Base-by-base conservation (phyloP, 331 rosid genomes). In the Telfairia occidentalis region DNA sequence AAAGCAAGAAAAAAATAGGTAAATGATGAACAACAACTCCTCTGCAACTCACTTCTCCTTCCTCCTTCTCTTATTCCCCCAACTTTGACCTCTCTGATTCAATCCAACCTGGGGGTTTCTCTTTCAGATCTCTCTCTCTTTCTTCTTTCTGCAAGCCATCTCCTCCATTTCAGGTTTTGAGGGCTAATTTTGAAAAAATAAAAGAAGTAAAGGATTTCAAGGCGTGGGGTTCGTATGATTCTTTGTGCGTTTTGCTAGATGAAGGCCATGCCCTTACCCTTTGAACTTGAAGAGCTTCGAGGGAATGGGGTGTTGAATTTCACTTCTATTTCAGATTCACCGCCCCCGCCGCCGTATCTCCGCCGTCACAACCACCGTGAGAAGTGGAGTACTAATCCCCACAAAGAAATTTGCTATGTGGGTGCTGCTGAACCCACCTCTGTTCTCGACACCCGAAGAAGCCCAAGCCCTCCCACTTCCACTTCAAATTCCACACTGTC, bases 201-300 rank as follows among this genome's bases (percentile, higher is more conserved):
- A n/a, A n/a, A n/a, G 5, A 90, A 18, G 88, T 89, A 89, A 87
- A 82, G 90, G 82, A 78, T 82, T 79, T 84, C 66, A 80, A 57
- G 82, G 76, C 67, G n/a, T 79, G 78, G 88, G 70, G 78, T 58
- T 76, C 77, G 58, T 63, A 73, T 46, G 46, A 64, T 64, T 83
- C 34, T 63, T 63, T 69, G 46, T 71, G 73, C 38, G 34, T 70
- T 82, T 49, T 79, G 74, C 87, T 92, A 86, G 97, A 92, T 88
- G 96, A 92, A 92, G 97, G 97, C 96, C 85, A 82, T 92, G 91
- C 96, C 92, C 92, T 78, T 89, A 53, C 85, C 98, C 85, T 90
- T 86, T 89, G 89, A 92, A 86, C 89, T 86, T 89, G 89, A 92
- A 86, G 93, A 89, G 71, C 85, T 86, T 82, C 87, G 81, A 90